Conservation (phyloP, 2,329 filamentous ascomycete species). For the Cladosporium sp. region DNA sequence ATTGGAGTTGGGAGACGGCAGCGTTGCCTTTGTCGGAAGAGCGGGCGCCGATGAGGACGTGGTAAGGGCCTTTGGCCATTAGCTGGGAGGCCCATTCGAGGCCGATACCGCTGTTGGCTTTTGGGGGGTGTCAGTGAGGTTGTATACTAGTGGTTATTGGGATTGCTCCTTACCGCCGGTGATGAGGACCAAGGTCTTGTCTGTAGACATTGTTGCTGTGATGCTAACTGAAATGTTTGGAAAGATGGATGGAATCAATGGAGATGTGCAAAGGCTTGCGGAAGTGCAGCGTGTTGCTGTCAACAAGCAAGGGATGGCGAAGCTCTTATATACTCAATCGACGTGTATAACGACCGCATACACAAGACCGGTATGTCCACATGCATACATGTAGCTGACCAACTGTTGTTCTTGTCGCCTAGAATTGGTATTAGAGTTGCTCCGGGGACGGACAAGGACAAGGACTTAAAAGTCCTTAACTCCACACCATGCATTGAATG, state of each 20-base stretch:
- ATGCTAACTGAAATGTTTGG: not conserved
- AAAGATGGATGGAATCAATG: not conserved
- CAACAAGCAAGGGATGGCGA: not conserved
- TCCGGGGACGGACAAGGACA: not conserved
- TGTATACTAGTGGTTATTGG: not conserved
- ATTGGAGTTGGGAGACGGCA: conserved; percentile 45
- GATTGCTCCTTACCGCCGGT: conserved; percentile 8
- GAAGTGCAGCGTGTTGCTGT: not conserved
- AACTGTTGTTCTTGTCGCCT: not conserved
- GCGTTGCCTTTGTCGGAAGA: conserved; percentile 51
- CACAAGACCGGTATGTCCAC: not conserved
- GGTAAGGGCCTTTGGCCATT: conserved; percentile 48
- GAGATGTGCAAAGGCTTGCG: not conserved
- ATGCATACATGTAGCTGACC: not conserved
- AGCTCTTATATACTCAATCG: not conserved
- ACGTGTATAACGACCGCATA: not conserved
- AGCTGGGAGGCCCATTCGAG: conserved; percentile 58
- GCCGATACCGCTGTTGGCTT: conserved; percentile 61
- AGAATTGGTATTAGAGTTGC: not conserved
- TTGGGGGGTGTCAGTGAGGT: not conserved
- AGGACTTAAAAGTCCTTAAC: not conserved
- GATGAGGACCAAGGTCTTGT: conserved; percentile 16
- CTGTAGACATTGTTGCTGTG: not conserved
- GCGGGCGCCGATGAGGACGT: conserved; percentile 57
- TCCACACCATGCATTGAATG: not conserved